Conservation (phyloP, 148 eudicot species). For the Camellia japonica region DNA sequence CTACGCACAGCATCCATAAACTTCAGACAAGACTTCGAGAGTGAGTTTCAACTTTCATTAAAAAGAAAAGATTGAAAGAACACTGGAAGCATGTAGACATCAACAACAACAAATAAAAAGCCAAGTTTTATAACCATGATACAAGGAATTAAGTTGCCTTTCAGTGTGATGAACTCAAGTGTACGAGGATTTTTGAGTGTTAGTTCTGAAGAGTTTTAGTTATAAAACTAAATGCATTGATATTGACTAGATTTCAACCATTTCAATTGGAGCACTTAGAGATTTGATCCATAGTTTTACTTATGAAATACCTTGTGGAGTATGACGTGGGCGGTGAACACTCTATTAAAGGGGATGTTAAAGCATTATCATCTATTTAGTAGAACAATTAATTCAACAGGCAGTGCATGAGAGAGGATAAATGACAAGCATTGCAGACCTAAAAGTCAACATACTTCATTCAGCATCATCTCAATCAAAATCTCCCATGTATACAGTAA, state of each 20-base stretch:
- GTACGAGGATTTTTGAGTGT: background rate
- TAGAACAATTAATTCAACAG: background rate
- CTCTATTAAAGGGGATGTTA: background rate
- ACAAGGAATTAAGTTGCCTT: background rate
- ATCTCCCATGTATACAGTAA: background rate
- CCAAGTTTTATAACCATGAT: background rate
- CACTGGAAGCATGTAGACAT: background rate
- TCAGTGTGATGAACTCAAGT: background rate
- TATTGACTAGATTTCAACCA: background rate
- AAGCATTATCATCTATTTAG: background rate
- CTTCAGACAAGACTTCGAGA: background rate
- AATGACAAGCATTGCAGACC: no score
- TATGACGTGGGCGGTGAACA: background rate
- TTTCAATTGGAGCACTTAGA: background rate
- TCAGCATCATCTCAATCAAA: background rate
- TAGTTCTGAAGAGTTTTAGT: background rate
- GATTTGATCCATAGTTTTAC: background rate
- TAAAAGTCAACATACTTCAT: no score
- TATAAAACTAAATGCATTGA: background rate
- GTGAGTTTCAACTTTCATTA: background rate
- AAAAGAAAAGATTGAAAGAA: background rate
- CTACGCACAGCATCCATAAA: background rate
- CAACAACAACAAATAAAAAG: background rate
- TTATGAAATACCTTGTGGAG: background rate
- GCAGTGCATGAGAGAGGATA: no score